phyloP scores from a whole-genome alignment of 164 flowering plant genomes.

The Dillenia turbinata region DNA sequence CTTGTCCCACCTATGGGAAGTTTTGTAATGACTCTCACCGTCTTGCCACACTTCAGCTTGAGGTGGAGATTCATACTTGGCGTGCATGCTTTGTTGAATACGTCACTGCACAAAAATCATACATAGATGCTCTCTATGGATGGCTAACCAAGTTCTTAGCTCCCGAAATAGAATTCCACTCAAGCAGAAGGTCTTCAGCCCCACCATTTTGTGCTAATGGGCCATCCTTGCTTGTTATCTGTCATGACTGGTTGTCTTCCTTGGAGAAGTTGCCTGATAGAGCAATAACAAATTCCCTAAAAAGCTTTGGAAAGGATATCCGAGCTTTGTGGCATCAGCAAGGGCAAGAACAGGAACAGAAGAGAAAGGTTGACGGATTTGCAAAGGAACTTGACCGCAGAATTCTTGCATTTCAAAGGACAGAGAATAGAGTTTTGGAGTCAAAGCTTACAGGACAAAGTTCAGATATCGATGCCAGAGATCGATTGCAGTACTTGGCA shows the following conservation, averaged over 20 bases:
- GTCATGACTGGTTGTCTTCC: slow-evolving; percentile 60
- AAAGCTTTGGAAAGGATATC: slow-evolving; percentile 69
- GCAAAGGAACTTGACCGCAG: slow-evolving; percentile 73
- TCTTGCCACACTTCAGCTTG: slow-evolving; percentile 25
- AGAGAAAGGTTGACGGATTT: slow-evolving; percentile 70
- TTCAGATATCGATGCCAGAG: slow-evolving; percentile 34
- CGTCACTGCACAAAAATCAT: slow-evolving; percentile 55
- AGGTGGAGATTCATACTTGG: slow-evolving; percentile 67
- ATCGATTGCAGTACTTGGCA: slow-evolving; percentile 33
- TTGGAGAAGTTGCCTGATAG: slow-evolving; percentile 67
- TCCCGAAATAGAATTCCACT: slow-evolving; percentile 68
- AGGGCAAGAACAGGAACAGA: slow-evolving; percentile 80
- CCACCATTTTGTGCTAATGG: slow-evolving; percentile 38
- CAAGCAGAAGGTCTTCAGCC: slow-evolving; percentile 36
- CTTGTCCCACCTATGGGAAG: slow-evolving; percentile 9
- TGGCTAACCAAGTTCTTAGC: slow-evolving; percentile 79
- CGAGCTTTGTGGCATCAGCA: slow-evolving; percentile 72
- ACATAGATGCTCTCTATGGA: slow-evolving; percentile 65
- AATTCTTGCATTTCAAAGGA: slow-evolving; percentile 45
- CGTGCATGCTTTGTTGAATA: slow-evolving; percentile 57
- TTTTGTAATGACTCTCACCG: slow-evolving; percentile 21
- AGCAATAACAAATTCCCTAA: slow-evolving; percentile 51
- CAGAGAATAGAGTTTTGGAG: slow-evolving; percentile 45
- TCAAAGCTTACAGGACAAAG: slow-evolving; percentile 42
- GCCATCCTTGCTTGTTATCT: slow-evolving; percentile 63